phyloP scores from a whole-genome alignment of 2,329 filamentous ascomycete species.

The Pseudomassariella vexata region DNA sequence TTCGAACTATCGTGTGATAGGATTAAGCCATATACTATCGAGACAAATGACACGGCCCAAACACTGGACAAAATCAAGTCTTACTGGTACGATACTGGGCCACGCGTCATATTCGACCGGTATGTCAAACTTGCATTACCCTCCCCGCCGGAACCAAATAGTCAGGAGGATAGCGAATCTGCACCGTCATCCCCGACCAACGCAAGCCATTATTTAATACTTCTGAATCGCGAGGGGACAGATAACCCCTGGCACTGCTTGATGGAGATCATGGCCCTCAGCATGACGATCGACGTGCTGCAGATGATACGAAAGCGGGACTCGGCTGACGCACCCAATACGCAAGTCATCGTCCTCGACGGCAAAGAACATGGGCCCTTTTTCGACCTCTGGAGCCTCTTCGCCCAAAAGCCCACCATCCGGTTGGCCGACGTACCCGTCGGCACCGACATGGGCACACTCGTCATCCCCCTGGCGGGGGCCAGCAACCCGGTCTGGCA shows the following conservation, averaged over 20 bases:
- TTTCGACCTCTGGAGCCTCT: constrained; percentile 19
- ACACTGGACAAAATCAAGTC: too few relatives aligned
- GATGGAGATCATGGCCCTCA: constrained; percentile 21
- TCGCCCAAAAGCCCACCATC: constrained; percentile 10
- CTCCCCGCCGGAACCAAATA: too few relatives aligned
- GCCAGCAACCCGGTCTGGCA: constrained; percentile 23
- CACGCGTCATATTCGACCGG: too few relatives aligned
- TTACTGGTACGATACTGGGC: too few relatives aligned
- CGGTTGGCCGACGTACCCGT: constrained; percentile 8
- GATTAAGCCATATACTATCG: too few relatives aligned
- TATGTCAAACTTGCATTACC: too few relatives aligned
- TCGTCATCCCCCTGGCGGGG: constrained; percentile 21
- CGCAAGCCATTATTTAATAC: constrained; percentile 11
- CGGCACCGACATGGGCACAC: constrained; percentile 6
- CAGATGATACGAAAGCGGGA: constrained; percentile 11
- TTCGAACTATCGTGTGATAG: too few relatives aligned
- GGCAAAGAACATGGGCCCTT: constrained; percentile 18
- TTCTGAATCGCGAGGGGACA: constrained; percentile 21
- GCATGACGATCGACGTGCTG: constrained; percentile 21
- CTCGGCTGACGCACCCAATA: constrained; percentile 8
- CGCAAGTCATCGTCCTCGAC: constrained; percentile 21
- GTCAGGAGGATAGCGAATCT: constrained; percentile 6
- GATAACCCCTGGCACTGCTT: constrained; percentile 21
- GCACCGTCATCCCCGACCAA: background rate
- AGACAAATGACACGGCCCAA: too few relatives aligned